Percentiles rank a stretch among this genome's conserved stretches.
phyloP scores from a whole-genome alignment of 257 asterid species.

The Solanum medicagineum region DNA sequence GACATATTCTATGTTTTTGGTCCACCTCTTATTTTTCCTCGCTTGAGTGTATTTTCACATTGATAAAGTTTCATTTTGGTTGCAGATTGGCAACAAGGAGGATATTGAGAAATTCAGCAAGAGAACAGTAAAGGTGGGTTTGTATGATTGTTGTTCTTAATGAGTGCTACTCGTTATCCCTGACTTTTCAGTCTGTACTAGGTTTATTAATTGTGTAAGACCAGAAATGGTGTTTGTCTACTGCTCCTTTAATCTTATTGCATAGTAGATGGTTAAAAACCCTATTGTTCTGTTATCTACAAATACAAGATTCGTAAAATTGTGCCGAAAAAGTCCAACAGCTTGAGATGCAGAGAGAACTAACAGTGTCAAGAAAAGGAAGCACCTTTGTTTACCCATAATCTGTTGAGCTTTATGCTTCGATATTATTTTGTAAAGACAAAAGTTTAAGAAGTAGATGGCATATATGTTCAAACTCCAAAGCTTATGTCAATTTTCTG shows the following conservation, averaged over 20 bases:
- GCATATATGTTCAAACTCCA: neutral
- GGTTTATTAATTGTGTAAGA: neutral
- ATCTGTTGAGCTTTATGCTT: neutral
- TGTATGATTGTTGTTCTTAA: neutral
- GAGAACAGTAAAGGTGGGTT: slow-evolving; percentile 85
- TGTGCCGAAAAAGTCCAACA: neutral
- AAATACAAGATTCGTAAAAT: neutral
- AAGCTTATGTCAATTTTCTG: neutral
- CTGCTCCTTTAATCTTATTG: neutral
- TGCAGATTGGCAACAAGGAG: slow-evolving; percentile 73
- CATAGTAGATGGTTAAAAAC: neutral
- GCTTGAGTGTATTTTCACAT: neutral
- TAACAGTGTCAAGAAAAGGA: neutral
- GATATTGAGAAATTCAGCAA: slow-evolving; percentile 95
- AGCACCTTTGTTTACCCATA: neutral
- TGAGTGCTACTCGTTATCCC: neutral
- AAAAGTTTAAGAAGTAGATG: neutral
- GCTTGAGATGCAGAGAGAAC: neutral
- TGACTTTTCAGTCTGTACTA: neutral
- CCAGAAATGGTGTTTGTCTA: neutral
- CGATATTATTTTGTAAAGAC: neutral
- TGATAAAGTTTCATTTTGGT: neutral
- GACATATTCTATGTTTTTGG: neutral
- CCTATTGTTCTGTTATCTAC: neutral
- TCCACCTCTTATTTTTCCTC: neutral